These are phyloP conservation scores for Hyaloperonospora arabidopsidis DNA, from an alignment of 352 stramenopile genomes.

Conservation along the genomic window DNA sequence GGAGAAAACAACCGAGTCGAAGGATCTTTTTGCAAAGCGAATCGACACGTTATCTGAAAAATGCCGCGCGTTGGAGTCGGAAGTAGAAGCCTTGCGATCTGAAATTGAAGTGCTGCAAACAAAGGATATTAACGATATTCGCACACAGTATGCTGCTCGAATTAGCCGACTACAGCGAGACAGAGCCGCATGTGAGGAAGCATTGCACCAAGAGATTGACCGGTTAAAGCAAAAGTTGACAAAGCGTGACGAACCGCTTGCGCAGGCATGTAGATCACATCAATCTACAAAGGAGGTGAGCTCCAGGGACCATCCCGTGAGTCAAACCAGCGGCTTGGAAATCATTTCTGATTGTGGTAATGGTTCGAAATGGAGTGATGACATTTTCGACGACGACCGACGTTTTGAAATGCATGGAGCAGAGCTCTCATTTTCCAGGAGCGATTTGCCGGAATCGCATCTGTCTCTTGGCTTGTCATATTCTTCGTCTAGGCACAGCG, in stretches of 20 bases:
- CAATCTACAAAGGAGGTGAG: slow-evolving; percentile 6
- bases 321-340: slow-evolving; percentile 9
- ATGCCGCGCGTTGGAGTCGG: slow-evolving; percentile 32
- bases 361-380: slow-evolving; percentile 20
- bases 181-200: slow-evolving; percentile 31
- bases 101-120: slow-evolving; percentile 65
- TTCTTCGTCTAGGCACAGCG: slow-evolving; percentile 6
- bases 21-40: slow-evolving; percentile 43
- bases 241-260: slow-evolving; percentile 22
- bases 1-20: slow-evolving; percentile 36
- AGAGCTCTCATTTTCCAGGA: slow-evolving; percentile 48
- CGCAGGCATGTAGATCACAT: slow-evolving; percentile 16
- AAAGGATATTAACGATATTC: slow-evolving; percentile 47
- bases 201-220: slow-evolving; percentile 47
- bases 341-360: slow-evolving; percentile 22
- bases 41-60: slow-evolving; percentile 41
- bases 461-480: slow-evolving; percentile 16
- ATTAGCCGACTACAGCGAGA: slow-evolving; percentile 56
- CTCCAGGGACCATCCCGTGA: slow-evolving; percentile 6
- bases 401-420: slow-evolving; percentile 26
- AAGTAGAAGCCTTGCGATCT: slow-evolving; percentile 48
- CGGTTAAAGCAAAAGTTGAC: slow-evolving; percentile 39
- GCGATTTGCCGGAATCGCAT: slow-evolving; percentile 40
- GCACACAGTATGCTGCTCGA: slow-evolving; percentile 31
- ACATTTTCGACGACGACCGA: slow-evolving; percentile 26